Evolutionary conservation across 2,329 filamentous ascomycete species (phyloP).

Genomic region (Rhinocladiella mackenziei): DNA sequence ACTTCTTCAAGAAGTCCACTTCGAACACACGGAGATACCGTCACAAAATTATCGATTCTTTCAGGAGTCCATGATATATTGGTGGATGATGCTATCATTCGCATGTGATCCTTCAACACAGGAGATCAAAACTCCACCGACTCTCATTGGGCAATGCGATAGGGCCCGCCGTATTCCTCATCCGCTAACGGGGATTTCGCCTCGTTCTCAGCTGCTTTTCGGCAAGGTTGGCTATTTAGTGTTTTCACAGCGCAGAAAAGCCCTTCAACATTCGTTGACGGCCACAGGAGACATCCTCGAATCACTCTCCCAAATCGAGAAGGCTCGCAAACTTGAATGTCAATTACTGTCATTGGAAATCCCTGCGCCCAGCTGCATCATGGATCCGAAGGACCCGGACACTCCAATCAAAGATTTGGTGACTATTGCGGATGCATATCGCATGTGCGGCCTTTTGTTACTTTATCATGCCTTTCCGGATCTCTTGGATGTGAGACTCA

Average conservation of each 20-base stretch:
- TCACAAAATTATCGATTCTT: conserved; percentile 1
- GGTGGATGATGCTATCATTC: conserved; percentile 15
- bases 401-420: conserved; percentile 9
- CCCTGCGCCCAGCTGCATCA: neutral
- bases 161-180: conserved; percentile 7
- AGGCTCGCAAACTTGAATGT: conserved; percentile 1
- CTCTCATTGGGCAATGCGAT: neutral
- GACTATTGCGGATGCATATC: conserved; percentile 8
- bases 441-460: conserved; percentile 3
- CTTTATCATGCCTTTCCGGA: conserved; percentile 8
- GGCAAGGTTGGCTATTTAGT: conserved; percentile 9
- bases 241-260: conserved; percentile 1
- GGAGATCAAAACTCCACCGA: neutral
- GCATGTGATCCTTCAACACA: neutral
- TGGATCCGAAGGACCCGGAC: conserved; percentile 5
- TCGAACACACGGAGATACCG: neutral
- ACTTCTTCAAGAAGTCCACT: neutral
- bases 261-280: neutral
- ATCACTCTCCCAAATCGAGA: neutral
- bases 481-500: neutral
- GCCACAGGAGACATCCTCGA: neutral
- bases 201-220: conserved; percentile 6
- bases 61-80: conserved; percentile 7
- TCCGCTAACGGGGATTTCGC: conserved; percentile 9
- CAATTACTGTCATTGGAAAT: conserved; percentile 4